phyloP scores from a whole-genome alignment of 2,329 filamentous ascomycete species.

The Xylariaceae sp. region DNA sequence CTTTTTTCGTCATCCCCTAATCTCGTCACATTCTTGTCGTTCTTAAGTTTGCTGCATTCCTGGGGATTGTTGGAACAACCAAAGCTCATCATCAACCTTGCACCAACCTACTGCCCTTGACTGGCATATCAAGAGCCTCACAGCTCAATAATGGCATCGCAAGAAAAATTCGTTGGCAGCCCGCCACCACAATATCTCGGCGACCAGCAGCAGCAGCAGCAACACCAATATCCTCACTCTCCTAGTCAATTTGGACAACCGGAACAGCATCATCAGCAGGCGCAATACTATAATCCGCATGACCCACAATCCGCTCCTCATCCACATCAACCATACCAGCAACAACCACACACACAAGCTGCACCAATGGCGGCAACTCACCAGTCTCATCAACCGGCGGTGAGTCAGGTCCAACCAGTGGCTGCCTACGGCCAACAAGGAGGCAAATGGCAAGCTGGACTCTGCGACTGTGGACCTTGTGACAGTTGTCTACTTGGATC shows the following conservation, averaged over 20 bases:
- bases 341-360: constrained; percentile 9
- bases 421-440: constrained; percentile 12
- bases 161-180: constrained; percentile 2
- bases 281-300: not conserved
- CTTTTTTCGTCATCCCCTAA: too few relatives aligned
- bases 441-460: constrained; percentile 27
- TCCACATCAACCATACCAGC: not conserved
- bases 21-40: too few relatives aligned
- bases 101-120: too few relatives aligned
- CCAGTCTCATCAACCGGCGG: constrained; percentile 3
- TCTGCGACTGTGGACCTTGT: constrained; percentile 29
- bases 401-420: constrained; percentile 2
- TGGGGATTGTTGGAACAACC: too few relatives aligned
- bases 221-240: not conserved
- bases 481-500: constrained; percentile 26
- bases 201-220: constrained; percentile 6
- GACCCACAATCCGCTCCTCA: constrained; percentile 2
- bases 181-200: constrained; percentile 1
- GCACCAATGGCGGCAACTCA: constrained; percentile 8
- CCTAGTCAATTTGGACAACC: not conserved
- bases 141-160: not conserved
- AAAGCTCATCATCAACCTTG: too few relatives aligned
- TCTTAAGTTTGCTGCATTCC: too few relatives aligned
- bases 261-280: not conserved
- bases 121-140: too few relatives aligned